Percentiles rank a stretch among this genome's conserved stretches.
phyloP scores from a whole-genome alignment of 192 early-diverging fungal genomes.

The Fimicolochytrium jonesii region DNA sequence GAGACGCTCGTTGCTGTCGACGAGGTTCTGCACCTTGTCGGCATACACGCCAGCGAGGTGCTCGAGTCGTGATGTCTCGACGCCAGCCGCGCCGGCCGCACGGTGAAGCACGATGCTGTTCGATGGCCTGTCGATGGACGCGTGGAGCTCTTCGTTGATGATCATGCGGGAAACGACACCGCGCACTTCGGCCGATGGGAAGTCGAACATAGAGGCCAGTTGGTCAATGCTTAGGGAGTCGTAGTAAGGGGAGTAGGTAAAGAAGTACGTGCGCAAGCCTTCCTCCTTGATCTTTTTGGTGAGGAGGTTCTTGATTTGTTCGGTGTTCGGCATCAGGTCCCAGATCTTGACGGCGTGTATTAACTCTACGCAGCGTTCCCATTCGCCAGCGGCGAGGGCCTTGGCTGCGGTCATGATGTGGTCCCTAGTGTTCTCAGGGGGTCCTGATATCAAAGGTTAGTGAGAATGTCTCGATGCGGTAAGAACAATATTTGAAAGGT shows the following conservation, averaged over 20 bases:
- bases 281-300: constrained; percentile 91
- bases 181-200: constrained; percentile 61
- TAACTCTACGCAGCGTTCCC: constrained; percentile 79
- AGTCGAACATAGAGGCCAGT: constrained; percentile 84
- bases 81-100: constrained; percentile 29
- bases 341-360: constrained; percentile 94
- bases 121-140: constrained; percentile 80
- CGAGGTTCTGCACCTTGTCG: constrained; percentile 80
- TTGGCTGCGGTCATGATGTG: constrained; percentile 97
- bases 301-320: constrained; percentile 90
- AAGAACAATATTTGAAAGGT: not conserved
- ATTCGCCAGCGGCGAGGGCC: constrained; percentile 87
- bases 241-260: constrained; percentile 87
- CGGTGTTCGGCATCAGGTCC: constrained; percentile 80
- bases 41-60: constrained; percentile 79
- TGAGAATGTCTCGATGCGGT: not conserved
- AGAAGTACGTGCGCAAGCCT: constrained; percentile 93
- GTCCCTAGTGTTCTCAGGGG: constrained; percentile 98
- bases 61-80: constrained; percentile 69
- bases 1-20: constrained; percentile 88
- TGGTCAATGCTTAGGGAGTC: constrained; percentile 79
- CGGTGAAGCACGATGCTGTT: constrained; percentile 76
- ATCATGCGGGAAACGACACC: constrained; percentile 91
- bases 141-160: constrained; percentile 84
- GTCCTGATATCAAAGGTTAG: constrained; percentile 41